Base-by-base conservation (phyloP, 2,329 filamentous ascomycete genomes). In the Fonsecaea pedrosoi region DNA sequence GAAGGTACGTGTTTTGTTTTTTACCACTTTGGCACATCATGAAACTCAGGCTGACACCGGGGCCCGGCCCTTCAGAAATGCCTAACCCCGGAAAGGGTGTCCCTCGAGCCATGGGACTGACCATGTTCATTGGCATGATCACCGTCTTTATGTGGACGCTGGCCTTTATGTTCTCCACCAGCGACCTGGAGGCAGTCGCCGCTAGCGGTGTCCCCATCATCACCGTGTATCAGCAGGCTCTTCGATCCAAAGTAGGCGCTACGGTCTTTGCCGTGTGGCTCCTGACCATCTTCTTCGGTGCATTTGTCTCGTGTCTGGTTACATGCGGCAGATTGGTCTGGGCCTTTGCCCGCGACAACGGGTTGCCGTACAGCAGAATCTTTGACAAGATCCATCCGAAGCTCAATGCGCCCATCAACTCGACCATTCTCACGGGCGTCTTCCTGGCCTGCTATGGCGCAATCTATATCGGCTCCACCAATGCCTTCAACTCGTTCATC, bases 271-370 rank as follows among this genome's bases (percentile, higher is more conserved):
- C 69, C 1, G 37, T 71, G 6, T 71, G 64, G 66, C 71, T 74
- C 32, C 40, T 72, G 6, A 13, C 82, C 53, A 79, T 82, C 64
- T 82, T 81, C 48, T 71, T 80, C 1, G 81, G 80, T n/a, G 83
- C 82, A 67, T 72, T 81, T 50, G 77, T 84, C 54, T 79, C 82
- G 4, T 79, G 77, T 64, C 82, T 85, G 62, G 83, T 82, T 5
- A 84, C 82, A 79, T 80, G 84, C 70, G 81, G 81, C 34, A 77
- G 83, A 1, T 76, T 85, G 5, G 82, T 80, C 66, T 85, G 83
- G 83, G 82, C 81, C 1, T 85, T 85, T 71, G 82, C 84, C 83
- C 83, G 1, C 21, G 21, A 21, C 21, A 21, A 21, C 21, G 21
- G 21, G 21, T 21, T 21, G 21, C 21, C 21, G 21, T 79, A 74